Evolutionary conservation across 805 yeast genomes (phyloP).

Genomic region (Candida multigemmis): DNA sequence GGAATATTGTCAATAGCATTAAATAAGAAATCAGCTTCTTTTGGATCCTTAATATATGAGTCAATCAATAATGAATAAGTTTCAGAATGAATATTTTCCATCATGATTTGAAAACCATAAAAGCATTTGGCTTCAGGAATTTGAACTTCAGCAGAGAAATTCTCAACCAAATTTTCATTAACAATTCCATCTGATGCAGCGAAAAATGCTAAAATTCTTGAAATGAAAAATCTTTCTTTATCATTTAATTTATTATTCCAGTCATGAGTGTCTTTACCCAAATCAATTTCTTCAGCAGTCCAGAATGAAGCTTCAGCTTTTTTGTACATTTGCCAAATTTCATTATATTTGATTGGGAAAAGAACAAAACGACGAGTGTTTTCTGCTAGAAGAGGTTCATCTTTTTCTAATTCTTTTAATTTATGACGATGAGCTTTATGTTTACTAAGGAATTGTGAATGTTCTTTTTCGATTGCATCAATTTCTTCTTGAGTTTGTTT

Average conservation of each 20-base stretch:
- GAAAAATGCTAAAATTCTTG: slow-evolving; percentile 91
- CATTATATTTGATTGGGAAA: slow-evolving; percentile 95
- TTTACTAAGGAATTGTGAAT: slow-evolving; percentile 45
- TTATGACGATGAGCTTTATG: slow-evolving; percentile 67
- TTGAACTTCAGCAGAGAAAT: slow-evolving; percentile 95
- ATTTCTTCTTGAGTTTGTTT: slow-evolving; percentile 10
- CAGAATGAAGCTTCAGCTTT: slow-evolving; percentile 99
- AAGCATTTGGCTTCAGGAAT: slow-evolving; percentile 97
- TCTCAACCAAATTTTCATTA: slow-evolving; percentile 94
- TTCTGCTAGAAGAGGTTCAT: slow-evolving; percentile 82
- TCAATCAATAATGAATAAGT: slow-evolving; percentile 93
- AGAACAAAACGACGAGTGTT: slow-evolving; percentile 85
- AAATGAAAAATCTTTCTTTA: slow-evolving; percentile 86
- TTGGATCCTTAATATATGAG: slow-evolving; percentile 92
- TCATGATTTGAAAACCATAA: slow-evolving; percentile 99
- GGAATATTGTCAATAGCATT: slow-evolving; percentile 96
- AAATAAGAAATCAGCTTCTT: slow-evolving; percentile 82
- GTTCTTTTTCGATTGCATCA: slow-evolving; percentile 26
- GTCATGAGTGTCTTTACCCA: slow-evolving; percentile 83
- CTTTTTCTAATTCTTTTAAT: slow-evolving; percentile 68
- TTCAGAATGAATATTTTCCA: slow-evolving; percentile 98
- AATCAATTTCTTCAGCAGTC: slow-evolving; percentile 98
- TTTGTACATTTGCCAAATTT: slow-evolving; percentile 98
- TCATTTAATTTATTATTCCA: slow-evolving; percentile 88
- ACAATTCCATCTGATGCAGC: slow-evolving; percentile 99